phyloP scores from a whole-genome alignment of 768 basidiomycete genomes.

The Multifurca ochricompacta region DNA sequence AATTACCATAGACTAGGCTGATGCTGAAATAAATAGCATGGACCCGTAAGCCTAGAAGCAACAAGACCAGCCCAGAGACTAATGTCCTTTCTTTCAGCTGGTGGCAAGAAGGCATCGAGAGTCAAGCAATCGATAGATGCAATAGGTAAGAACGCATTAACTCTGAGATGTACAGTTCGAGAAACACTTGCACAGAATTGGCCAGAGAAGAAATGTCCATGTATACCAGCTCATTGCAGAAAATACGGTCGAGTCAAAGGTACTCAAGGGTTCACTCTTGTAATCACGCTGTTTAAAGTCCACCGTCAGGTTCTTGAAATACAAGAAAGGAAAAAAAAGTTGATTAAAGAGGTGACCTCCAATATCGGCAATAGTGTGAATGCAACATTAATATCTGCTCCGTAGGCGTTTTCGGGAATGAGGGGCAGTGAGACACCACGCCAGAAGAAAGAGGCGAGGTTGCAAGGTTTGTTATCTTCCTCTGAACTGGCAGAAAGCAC shows the following conservation, averaged over 20 bases:
- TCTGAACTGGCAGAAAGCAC: neutral
- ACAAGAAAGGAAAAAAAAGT: conserved; percentile 73
- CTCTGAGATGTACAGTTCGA: neutral
- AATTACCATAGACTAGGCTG: neutral
- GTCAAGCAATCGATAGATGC: conserved; percentile 74
- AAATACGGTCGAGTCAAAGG: conserved; percentile 82
- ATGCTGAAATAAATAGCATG: conserved; percentile 43
- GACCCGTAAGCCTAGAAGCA: conserved; percentile 56
- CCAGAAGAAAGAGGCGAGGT: conserved; percentile 70
- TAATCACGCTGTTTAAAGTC: neutral
- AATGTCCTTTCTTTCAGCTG: conserved; percentile 38
- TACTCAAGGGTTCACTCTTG: conserved; percentile 25
- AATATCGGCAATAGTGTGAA: neutral
- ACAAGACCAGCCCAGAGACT: neutral
- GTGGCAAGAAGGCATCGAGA: conserved; percentile 86
- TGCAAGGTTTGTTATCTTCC: conserved; percentile 50
- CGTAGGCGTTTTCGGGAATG: conserved; percentile 79
- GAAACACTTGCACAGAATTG: conserved; percentile 40
- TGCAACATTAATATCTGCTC: neutral
- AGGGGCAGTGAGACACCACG: conserved; percentile 66
- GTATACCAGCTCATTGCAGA: conserved; percentile 90
- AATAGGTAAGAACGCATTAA: conserved; percentile 41
- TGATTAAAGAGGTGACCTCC: conserved; percentile 54
- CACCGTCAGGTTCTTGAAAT: conserved; percentile 65
- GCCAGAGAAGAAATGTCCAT: conserved; percentile 74